phyloP scores from a whole-genome alignment of 2,329 filamentous ascomycete genomes.

The Aspergillus fumigatus region DNA sequence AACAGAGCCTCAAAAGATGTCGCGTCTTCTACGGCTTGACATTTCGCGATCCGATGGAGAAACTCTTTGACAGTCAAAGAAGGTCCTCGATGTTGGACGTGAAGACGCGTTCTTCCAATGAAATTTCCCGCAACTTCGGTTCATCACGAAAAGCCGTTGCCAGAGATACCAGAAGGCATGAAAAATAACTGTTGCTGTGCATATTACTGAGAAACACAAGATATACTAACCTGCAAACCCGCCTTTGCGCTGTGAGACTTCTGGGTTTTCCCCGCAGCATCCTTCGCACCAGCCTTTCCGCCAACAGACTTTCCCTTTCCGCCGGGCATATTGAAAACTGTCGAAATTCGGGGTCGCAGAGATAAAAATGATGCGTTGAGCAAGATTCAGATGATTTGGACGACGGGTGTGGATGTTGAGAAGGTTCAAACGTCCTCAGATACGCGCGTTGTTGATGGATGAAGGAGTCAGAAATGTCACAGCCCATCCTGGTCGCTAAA shows the following conservation, averaged over 20 bases:
- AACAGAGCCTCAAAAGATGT: neutral
- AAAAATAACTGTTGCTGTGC: neutral
- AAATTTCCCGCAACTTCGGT: neutral
- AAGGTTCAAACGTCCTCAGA: conserved; percentile 23
- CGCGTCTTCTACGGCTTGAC: no score
- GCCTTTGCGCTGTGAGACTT: conserved; percentile 92
- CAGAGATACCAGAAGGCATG: neutral
- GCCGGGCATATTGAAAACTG: conserved; percentile 60
- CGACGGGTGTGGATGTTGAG: conserved; percentile 25
- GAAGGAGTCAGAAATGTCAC: conserved; percentile 39
- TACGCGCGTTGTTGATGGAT: conserved; percentile 42
- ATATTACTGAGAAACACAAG: conserved; percentile 8
- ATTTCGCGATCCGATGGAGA: neutral
- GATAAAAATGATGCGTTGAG: conserved; percentile 24
- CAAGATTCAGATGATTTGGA: conserved; percentile 15
- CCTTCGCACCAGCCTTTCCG: conserved; percentile 86
- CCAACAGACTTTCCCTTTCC: conserved; percentile 92
- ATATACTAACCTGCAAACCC: conserved; percentile 78
- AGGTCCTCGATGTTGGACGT: neutral
- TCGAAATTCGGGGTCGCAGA: conserved; percentile 23
- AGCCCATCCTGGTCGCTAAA: conserved; percentile 36
- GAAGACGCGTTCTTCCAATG: neutral
- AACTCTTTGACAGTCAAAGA: neutral
- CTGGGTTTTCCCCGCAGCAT: conserved; percentile 79
- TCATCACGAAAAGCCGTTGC: conserved; percentile 4